Evolutionary conservation across 1,139 yeast genomes (phyloP).

Genomic region (Waltiozyma sp.): DNA sequence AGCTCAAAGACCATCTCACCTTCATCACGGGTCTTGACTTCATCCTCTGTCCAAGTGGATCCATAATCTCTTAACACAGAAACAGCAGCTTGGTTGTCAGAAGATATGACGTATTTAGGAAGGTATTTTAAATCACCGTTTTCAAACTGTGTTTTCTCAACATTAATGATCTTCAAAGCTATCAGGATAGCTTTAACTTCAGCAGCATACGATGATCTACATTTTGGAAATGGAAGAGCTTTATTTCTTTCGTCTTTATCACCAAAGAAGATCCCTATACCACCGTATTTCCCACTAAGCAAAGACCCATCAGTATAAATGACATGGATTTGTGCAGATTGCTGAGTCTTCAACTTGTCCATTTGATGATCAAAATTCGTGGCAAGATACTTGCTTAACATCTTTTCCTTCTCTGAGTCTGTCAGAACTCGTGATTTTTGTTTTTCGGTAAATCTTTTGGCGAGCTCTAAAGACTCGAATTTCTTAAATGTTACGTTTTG

Average conservation of each 20-base stretch:
- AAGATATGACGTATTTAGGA: constrained; percentile 28
- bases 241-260: constrained; percentile 40
- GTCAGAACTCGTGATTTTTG: constrained; percentile 1
- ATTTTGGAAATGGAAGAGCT: constrained; percentile 34
- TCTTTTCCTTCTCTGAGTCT: constrained; percentile 1
- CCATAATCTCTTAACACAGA: constrained; percentile 42
- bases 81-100: constrained; percentile 48
- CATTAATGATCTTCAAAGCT: constrained; percentile 36
- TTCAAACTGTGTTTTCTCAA: constrained; percentile 24
- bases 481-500: constrained; percentile 37
- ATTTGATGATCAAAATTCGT: neutral
- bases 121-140: constrained; percentile 10
- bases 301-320: constrained; percentile 66
- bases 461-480: constrained; percentile 28
- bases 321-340: neutral
- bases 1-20: constrained; percentile 18
- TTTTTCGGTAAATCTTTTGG: constrained; percentile 24
- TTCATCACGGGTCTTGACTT: constrained; percentile 20
- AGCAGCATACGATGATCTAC: constrained; percentile 62
- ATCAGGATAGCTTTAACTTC: constrained; percentile 58
- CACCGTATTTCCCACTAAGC: constrained; percentile 37
- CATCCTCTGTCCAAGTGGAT: constrained; percentile 23
- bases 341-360: constrained; percentile 5
- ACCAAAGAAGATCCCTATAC: constrained; percentile 63
- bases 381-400: constrained; percentile 1